phyloP scores from a whole-genome alignment of 192 early-diverging fungal genomes.

The Umbelopsis isabellina region DNA sequence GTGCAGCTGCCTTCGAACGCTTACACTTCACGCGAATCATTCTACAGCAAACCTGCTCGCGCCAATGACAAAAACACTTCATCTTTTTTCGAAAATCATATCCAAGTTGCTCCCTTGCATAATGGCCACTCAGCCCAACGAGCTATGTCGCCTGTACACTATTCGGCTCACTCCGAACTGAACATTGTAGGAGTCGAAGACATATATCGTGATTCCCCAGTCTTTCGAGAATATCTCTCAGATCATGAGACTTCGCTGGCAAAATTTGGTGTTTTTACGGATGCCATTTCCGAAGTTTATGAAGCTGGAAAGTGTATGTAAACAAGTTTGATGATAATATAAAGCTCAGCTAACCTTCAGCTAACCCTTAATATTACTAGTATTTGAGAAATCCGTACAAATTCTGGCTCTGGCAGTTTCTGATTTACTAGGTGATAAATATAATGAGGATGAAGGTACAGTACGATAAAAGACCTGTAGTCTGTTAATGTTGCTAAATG shows the following conservation, averaged over 20 bases:
- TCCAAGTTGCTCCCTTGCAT: background rate
- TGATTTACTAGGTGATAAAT: conserved; percentile 5
- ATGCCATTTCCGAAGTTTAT: conserved; percentile 9
- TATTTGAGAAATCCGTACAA: conserved; percentile 11
- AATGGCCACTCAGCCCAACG: background rate
- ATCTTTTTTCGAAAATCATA: conserved; percentile 1
- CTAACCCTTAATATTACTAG: background rate
- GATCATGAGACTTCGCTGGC: conserved; percentile 11
- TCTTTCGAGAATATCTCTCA: conserved; percentile 13
- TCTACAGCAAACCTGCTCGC: background rate
- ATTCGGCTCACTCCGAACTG: background rate
- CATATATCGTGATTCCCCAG: background rate
- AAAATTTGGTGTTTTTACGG: conserved; percentile 10
- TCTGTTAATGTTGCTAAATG: background rate
- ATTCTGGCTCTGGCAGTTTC: conserved; percentile 3
- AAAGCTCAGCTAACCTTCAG: too few relatives aligned
- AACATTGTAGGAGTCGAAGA: background rate
- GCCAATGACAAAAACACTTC: background rate
- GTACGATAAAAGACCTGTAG: background rate
- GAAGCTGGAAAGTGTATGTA: conserved; percentile 13
- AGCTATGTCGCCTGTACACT: background rate
- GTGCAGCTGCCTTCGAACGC: conserved; percentile 9
- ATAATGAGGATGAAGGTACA: background rate
- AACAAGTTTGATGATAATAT: too few relatives aligned
- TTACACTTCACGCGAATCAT: conserved; percentile 5